Conservation (phyloP, 805 yeast genomes). For the Ogataea zsoltii region DNA sequence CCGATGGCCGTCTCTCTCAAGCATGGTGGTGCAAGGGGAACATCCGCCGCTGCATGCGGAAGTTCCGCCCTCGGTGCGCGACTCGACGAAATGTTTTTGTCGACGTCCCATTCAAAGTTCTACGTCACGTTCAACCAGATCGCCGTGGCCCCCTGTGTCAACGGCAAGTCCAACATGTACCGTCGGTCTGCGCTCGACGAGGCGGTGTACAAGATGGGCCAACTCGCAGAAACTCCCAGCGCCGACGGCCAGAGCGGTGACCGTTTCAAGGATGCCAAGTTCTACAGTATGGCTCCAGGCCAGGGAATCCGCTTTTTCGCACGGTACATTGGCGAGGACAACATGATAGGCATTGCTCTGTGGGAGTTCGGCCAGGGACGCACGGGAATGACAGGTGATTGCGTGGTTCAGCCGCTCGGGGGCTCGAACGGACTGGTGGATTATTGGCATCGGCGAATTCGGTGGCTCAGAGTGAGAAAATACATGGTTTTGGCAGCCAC, state of each 20-base stretch:
- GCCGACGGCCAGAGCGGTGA: slow-evolving; percentile 37
- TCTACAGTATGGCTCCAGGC: slow-evolving; percentile 31
- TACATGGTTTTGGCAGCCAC: slow-evolving; percentile 89
- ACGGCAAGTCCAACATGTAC: slow-evolving; percentile 84
- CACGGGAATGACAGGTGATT: slow-evolving; percentile 78
- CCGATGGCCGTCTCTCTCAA: slow-evolving; percentile 56
- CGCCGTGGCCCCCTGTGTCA: slow-evolving; percentile 83
- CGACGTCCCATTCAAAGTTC: slow-evolving; percentile 83
- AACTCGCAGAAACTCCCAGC: slow-evolving; percentile 26
- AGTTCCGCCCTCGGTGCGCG: slow-evolving; percentile 53
- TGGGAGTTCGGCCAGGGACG: slow-evolving; percentile 71
- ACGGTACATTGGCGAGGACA: slow-evolving; percentile 85
- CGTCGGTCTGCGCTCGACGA: slow-evolving; percentile 62
- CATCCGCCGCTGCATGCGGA: no score
- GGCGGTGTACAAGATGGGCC: slow-evolving; percentile 48
- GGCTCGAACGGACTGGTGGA: slow-evolving; percentile 45
- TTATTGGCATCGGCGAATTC: slow-evolving; percentile 65
- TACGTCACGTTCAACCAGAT: slow-evolving; percentile 75
- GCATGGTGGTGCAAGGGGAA: slow-evolving; percentile 10
- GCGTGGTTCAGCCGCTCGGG: slow-evolving; percentile 71
- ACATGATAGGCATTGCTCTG: slow-evolving; percentile 84
- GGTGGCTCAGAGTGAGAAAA: slow-evolving; percentile 86
- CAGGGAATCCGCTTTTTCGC: slow-evolving; percentile 70
- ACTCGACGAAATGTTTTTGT: slow-evolving; percentile 81
- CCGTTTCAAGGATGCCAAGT: slow-evolving; percentile 33